These are phyloP conservation scores for Bigelowiella natans DNA, from an alignment of 78 protist species.

Conservation along the genomic window DNA sequence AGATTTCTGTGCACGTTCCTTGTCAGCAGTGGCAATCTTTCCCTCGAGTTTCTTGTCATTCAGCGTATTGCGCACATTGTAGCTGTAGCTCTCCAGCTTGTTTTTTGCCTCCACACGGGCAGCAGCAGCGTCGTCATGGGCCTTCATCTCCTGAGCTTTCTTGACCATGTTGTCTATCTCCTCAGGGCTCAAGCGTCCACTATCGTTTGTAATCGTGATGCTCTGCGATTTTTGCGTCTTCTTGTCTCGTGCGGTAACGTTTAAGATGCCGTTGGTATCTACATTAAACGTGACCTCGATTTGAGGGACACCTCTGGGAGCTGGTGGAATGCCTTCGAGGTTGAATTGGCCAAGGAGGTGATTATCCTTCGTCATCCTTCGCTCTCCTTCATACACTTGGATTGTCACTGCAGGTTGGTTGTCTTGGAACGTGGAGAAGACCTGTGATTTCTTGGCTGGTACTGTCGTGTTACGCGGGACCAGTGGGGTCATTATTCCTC, in stretches of 20 bases:
- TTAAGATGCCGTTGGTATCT: slow-evolving; percentile 84
- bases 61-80: slow-evolving; percentile 18
- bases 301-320: slow-evolving; percentile 89
- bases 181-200: slow-evolving; percentile 70
- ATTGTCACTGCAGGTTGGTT: slow-evolving; percentile 43
- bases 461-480: slow-evolving; percentile 37
- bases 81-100: slow-evolving; percentile 66
- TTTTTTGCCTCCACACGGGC: slow-evolving; percentile 67
- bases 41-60: not conserved
- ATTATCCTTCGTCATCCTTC: slow-evolving; percentile 77
- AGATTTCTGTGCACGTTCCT: not conserved
- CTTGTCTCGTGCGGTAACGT: slow-evolving; percentile 84
- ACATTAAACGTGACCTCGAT: slow-evolving; percentile 78
- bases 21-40: slow-evolving; percentile 13
- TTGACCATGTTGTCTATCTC: slow-evolving; percentile 85
- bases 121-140: slow-evolving; percentile 60
- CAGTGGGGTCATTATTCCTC: slow-evolving; percentile 42
- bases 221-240: slow-evolving; percentile 64
- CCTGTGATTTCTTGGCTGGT: slow-evolving; percentile 22
- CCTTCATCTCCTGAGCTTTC: slow-evolving; percentile 76
- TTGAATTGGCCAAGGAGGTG: slow-evolving; percentile 39
- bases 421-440: slow-evolving; percentile 44
- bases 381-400: slow-evolving; percentile 47
- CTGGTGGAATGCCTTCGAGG: slow-evolving; percentile 75
- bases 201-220: slow-evolving; percentile 87